These are phyloP conservation scores for Cryptosporidium ryanae DNA, from an alignment of 169 alveolate genomes.

Conservation along the genomic window DNA sequence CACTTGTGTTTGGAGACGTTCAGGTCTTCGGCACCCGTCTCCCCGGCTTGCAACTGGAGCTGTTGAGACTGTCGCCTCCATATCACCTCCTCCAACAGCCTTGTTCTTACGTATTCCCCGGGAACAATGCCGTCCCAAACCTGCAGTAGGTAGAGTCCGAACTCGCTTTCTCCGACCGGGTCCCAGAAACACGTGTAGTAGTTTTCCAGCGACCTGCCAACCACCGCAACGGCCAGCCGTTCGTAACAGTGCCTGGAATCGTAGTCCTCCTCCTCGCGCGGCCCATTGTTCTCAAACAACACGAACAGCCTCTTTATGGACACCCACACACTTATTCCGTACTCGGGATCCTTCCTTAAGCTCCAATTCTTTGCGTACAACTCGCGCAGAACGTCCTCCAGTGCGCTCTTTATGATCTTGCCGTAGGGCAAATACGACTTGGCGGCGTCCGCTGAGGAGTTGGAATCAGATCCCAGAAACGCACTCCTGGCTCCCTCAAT, in stretches of 20 bases:
- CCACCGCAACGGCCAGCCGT: not conserved
- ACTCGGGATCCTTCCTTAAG: slow-evolving; percentile 11
- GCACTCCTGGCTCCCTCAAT: not conserved
- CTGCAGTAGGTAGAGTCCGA: slow-evolving; percentile 28
- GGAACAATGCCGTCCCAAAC: slow-evolving; percentile 53
- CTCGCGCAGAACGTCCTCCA: not conserved
- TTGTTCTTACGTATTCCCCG: slow-evolving; percentile 11
- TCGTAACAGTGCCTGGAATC: slow-evolving; percentile 34
- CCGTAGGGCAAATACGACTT: slow-evolving; percentile 57
- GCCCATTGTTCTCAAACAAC: not conserved
- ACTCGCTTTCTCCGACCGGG: slow-evolving; percentile 30
- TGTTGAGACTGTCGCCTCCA: slow-evolving; percentile 53
- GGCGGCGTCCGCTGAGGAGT: slow-evolving; percentile 10
- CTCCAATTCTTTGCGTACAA: slow-evolving; percentile 15
- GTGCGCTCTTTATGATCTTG: not conserved
- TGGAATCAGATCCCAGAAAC: not conserved
- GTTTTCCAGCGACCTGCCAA: slow-evolving; percentile 12
- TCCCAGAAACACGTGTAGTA: slow-evolving; percentile 57
- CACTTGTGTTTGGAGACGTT: slow-evolving; percentile 22
- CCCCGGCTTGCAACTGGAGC: not conserved
- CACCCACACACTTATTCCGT: slow-evolving; percentile 27
- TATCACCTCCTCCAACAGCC: slow-evolving; percentile 1
- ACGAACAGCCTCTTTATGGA: slow-evolving; percentile 24
- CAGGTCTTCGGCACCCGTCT: not conserved
- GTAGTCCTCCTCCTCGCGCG: slow-evolving; percentile 1